Evolutionary conservation across 768 basidiomycete genomes (phyloP).

Genomic region (Termitomyces sp.): DNA sequence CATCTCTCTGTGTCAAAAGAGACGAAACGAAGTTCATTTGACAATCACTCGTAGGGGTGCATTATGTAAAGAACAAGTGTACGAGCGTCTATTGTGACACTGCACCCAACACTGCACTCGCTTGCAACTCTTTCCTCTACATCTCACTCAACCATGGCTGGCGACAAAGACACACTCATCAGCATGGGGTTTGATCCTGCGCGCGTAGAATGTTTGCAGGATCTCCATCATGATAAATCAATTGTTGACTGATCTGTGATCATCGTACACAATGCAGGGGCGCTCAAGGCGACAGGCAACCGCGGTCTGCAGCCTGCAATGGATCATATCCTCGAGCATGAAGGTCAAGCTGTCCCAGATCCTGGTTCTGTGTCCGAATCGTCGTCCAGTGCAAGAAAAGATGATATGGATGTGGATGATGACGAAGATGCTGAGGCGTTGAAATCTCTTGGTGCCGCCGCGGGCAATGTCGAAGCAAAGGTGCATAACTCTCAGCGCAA

Average conservation of each 20-base stretch:
- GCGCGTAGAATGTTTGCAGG: slow-evolving; percentile 76
- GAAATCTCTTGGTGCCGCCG: slow-evolving; percentile 42
- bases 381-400: slow-evolving; percentile 20
- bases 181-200: slow-evolving; percentile 86
- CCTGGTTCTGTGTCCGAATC: slow-evolving; percentile 40
- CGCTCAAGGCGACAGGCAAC: slow-evolving; percentile 77
- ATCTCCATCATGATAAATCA: slow-evolving; percentile 6
- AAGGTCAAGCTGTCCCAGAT: slow-evolving; percentile 73
- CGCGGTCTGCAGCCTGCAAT: slow-evolving; percentile 88
- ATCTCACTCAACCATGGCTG: slow-evolving; percentile 33
- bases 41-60: too few relatives aligned
- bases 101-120: not conserved
- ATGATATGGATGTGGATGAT: slow-evolving; percentile 55
- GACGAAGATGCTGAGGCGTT: slow-evolving; percentile 73
- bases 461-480: slow-evolving; percentile 60
- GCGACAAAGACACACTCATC: slow-evolving; percentile 72
- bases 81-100: slow-evolving; percentile 10
- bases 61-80: slow-evolving; percentile 8
- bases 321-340: slow-evolving; percentile 85
- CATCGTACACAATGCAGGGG: slow-evolving; percentile 54
- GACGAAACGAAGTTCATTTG: not conserved
- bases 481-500: slow-evolving; percentile 29
- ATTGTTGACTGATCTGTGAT: slow-evolving; percentile 9
- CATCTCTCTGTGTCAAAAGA: too few relatives aligned
- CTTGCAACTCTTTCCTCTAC: not conserved